Conservation (phyloP, 2,329 filamentous ascomycete genomes). For the Calonectria leucothoes region DNA sequence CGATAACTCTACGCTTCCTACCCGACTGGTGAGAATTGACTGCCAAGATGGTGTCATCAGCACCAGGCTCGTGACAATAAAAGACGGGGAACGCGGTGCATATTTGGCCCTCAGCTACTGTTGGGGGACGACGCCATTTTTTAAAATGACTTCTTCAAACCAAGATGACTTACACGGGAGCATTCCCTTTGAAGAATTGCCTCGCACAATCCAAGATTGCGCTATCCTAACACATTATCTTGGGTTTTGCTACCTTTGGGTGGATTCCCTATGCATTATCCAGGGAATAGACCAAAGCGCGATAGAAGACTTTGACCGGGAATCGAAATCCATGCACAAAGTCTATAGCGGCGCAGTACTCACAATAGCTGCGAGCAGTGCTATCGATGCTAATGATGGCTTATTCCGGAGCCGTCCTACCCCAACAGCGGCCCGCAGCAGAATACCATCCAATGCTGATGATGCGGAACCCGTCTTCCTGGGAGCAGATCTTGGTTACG, state of each 20-base stretch:
- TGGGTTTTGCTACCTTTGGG: not conserved
- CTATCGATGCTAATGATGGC: not conserved
- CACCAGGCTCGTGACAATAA: not conserved
- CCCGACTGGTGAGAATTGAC: not conserved
- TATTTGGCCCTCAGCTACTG: not conserved
- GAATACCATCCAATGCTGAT: not conserved
- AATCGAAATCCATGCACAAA: not conserved
- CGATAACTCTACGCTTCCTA: not conserved
- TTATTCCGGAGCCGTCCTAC: not conserved
- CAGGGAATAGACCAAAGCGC: not conserved
- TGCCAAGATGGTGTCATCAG: not conserved
- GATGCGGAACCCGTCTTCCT: not conserved
- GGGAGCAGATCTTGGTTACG: not conserved
- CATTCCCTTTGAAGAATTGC: not conserved
- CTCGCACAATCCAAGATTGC: not conserved
- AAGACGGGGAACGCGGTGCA: not conserved
- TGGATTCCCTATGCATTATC: slow-evolving; percentile 16
- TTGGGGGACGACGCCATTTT: not conserved
- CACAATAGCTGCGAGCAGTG: not conserved
- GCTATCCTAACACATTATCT: not conserved
- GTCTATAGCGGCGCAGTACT: not conserved
- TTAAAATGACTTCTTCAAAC: not conserved
- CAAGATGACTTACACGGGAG: not conserved
- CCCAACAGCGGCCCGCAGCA: too few relatives aligned
- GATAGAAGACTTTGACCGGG: not conserved